A percentile compares a stretch with the other conserved stretches of the same genome.
Evolutionary conservation across 257 asterid species (phyloP).

Genomic region (Ocimum tenuiflorum): DNA sequence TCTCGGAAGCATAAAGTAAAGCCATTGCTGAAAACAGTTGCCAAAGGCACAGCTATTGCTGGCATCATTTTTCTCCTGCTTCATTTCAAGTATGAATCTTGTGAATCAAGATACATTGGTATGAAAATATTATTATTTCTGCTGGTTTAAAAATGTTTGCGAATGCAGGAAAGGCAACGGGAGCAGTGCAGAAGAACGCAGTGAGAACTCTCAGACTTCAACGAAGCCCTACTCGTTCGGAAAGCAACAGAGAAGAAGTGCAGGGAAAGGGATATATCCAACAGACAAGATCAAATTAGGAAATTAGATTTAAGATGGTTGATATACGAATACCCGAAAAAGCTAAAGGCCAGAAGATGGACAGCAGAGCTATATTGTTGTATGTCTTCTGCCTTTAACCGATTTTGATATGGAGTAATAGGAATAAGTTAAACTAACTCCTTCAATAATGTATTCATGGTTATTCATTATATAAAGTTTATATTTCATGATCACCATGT

Average conservation of each 20-base stretch:
- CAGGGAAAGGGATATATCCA: constrained; percentile 45
- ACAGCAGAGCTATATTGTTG: background rate
- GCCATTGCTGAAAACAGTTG: constrained; percentile 54
- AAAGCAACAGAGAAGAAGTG: constrained; percentile 31
- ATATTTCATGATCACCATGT: no score
- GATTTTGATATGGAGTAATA: background rate
- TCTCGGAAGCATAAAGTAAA: constrained; percentile 22
- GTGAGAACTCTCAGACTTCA: constrained; percentile 13
- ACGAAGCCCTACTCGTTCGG: constrained; percentile 29
- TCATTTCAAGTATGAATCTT: constrained; percentile 51
- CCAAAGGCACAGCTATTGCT: constrained; percentile 69
- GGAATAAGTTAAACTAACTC: background rate
- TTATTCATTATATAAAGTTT: no score
- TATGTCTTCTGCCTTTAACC: background rate
- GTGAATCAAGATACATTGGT: background rate
- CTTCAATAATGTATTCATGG: no score
- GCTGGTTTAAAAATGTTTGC: constrained; percentile 3
- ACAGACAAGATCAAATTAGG: constrained; percentile 51
- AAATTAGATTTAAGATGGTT: constrained; percentile 17
- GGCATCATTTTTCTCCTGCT: constrained; percentile 53
- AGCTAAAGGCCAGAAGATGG: background rate
- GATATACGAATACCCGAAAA: background rate
- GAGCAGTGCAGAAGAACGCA: constrained; percentile 24
- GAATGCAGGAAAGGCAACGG: constrained; percentile 38
- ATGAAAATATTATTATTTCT: background rate